phyloP scores from a whole-genome alignment of 1,284 basidiomycete species.

The Megacollybia platyphylla region DNA sequence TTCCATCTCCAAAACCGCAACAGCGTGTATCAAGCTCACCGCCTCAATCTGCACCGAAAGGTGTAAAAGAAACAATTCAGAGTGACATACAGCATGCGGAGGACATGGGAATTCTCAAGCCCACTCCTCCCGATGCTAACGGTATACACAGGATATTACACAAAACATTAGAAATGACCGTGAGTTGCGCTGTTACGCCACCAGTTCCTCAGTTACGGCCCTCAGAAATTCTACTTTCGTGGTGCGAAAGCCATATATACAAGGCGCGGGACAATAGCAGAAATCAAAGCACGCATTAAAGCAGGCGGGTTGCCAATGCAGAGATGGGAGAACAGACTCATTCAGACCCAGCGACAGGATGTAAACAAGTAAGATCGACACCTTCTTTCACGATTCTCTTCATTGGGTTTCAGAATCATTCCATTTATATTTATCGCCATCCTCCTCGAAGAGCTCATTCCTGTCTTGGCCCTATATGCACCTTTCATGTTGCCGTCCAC shows the following conservation, averaged over 20 bases:
- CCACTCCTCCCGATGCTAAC: slow-evolving; percentile 48
- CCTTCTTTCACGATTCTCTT: slow-evolving; percentile 2
- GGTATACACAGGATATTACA: slow-evolving; percentile 45
- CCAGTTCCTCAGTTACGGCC: slow-evolving; percentile 1
- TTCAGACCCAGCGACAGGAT: slow-evolving; percentile 51
- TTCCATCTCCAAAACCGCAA: slow-evolving; percentile 11
- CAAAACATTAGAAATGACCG: slow-evolving; percentile 57
- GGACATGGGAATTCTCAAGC: slow-evolving; percentile 51
- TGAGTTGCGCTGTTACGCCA: slow-evolving; percentile 18
- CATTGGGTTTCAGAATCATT: slow-evolving; percentile 33
- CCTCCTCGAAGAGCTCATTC: slow-evolving; percentile 72
- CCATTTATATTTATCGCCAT: slow-evolving; percentile 72
- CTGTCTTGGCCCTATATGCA: slow-evolving; percentile 77
- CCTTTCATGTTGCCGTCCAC: slow-evolving; percentile 80
- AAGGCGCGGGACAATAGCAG: slow-evolving; percentile 38
- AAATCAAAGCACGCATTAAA: slow-evolving; percentile 40
- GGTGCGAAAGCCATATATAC: slow-evolving; percentile 60
- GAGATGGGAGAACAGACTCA: slow-evolving; percentile 53
- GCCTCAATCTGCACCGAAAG: slow-evolving; percentile 8
- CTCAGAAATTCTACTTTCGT: slow-evolving; percentile 67
- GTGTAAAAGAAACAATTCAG: slow-evolving; percentile 34
- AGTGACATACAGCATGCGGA: slow-evolving; percentile 54
- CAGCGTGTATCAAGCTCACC: slow-evolving; percentile 8
- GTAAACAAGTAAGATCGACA: slow-evolving; percentile 43
- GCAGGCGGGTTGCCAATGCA: slow-evolving; percentile 45